phyloP scores from a whole-genome alignment of 2,329 filamentous ascomycete species.

The Cladosporium sp. region DNA sequence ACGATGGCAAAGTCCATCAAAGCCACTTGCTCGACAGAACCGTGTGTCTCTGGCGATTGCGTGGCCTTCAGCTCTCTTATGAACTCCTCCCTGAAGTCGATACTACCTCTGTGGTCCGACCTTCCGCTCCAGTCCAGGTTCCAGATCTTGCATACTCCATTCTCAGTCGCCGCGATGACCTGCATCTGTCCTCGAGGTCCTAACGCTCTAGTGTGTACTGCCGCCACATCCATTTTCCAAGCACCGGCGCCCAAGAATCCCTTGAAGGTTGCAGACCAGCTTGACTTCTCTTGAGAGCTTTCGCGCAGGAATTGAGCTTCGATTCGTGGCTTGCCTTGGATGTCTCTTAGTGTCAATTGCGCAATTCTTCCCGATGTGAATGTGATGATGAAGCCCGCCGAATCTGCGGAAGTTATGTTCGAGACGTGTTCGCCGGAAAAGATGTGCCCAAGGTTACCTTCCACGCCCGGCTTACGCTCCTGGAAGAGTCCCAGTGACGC shows the following conservation, averaged over 20 bases:
- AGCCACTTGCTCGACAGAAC: slow-evolving; percentile 23
- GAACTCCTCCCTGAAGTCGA: slow-evolving; percentile 65
- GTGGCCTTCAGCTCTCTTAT: slow-evolving; percentile 57
- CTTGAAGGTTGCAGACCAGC: slow-evolving; percentile 77
- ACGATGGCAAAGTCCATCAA: slow-evolving; percentile 73
- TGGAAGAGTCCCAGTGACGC: slow-evolving; percentile 79
- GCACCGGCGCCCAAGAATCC: slow-evolving; percentile 67
- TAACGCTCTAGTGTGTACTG: slow-evolving; percentile 69
- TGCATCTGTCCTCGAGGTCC: slow-evolving; percentile 77
- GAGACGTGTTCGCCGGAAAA: slow-evolving; percentile 73
- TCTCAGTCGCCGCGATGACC: slow-evolving; percentile 71
- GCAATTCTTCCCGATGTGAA: slow-evolving; percentile 83
- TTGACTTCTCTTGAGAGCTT: slow-evolving; percentile 52
- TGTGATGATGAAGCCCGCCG: slow-evolving; percentile 77
- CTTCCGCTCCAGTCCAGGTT: slow-evolving; percentile 83
- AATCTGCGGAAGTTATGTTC: slow-evolving; percentile 78
- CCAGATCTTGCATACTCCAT: slow-evolving; percentile 79
- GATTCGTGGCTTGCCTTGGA: slow-evolving; percentile 79
- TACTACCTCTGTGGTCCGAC: slow-evolving; percentile 67
- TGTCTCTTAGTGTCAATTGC: slow-evolving; percentile 80
- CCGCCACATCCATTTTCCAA: slow-evolving; percentile 72
- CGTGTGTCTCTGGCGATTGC: slow-evolving; percentile 43
- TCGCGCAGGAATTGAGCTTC: slow-evolving; percentile 71
- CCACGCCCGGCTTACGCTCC: slow-evolving; percentile 74
- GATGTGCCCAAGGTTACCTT: slow-evolving; percentile 67